These are phyloP conservation scores for Phlebiopsis gigantea DNA, from an alignment of 768 basidiomycete species.

Conservation along the genomic window DNA sequence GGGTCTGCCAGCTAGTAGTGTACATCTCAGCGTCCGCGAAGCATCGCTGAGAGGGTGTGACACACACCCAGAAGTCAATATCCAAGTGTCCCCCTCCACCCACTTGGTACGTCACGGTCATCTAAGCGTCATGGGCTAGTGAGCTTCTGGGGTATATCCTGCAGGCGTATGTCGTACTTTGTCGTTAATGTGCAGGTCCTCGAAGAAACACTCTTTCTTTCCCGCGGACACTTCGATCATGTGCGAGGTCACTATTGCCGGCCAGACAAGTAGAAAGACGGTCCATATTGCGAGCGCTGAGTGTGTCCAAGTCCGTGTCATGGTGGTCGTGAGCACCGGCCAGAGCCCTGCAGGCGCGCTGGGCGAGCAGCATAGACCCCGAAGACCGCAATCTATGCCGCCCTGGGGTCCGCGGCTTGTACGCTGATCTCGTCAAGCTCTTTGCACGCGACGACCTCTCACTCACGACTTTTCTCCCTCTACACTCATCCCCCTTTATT, in stretches of 20 bases:
- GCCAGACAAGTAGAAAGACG: constrained; percentile 29
- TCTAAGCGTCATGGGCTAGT: constrained; percentile 48
- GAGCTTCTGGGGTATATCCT: background rate
- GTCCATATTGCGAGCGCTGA: constrained; percentile 38
- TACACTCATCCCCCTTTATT: constrained; percentile 10
- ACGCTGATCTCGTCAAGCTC: constrained; percentile 11
- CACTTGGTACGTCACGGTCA: constrained; percentile 99
- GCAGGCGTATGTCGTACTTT: constrained; percentile 44
- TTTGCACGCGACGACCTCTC: constrained; percentile 15
- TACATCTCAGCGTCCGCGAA: constrained; percentile 1
- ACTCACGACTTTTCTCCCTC: constrained; percentile 16
- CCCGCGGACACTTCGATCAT: constrained; percentile 72
- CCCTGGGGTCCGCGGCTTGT: constrained; percentile 2
- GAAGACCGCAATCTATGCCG: background rate
- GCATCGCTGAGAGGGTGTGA: background rate
- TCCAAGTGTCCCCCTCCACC: constrained; percentile 95
- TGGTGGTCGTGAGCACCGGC: constrained; percentile 18
- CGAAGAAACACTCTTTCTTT: constrained; percentile 93
- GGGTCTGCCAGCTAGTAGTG: constrained; percentile 78
- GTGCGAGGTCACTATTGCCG: constrained; percentile 47
- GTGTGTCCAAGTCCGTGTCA: constrained; percentile 34
- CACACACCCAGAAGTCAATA: constrained; percentile 90
- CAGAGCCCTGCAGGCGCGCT: background rate
- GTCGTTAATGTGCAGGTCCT: constrained; percentile 88
- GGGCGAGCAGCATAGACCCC: constrained; percentile 6